Conservation (phyloP, 2,329 filamentous ascomycete species). For the Fusarium albosuccineum region DNA sequence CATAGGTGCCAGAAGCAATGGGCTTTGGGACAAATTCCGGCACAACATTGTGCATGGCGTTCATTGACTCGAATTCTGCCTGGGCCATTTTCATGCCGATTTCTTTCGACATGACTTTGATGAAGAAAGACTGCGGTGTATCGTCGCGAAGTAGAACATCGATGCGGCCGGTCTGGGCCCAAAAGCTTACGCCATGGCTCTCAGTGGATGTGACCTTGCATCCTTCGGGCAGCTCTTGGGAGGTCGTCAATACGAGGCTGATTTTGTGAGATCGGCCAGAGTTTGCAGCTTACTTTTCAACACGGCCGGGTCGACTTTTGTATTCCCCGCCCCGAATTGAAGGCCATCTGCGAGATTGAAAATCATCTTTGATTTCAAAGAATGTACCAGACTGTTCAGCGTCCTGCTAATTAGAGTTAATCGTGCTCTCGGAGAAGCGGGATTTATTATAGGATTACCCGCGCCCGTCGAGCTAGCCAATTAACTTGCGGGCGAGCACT, state of each 20-base stretch:
- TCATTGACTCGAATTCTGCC: conserved; percentile 27
- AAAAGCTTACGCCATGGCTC: conserved; percentile 52
- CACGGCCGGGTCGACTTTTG: conserved; percentile 14
- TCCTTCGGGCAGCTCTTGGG: conserved; percentile 49
- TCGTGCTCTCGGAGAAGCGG: background rate
- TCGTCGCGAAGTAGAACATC: conserved; percentile 46
- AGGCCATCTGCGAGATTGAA: conserved; percentile 34
- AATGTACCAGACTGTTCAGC: background rate
- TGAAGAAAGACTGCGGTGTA: conserved; percentile 47
- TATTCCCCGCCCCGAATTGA: conserved; percentile 21
- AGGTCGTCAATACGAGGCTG: conserved; percentile 12
- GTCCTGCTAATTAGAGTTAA: background rate
- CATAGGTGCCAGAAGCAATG: conserved; percentile 24
- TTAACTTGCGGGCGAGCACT: background rate
- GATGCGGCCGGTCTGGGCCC: conserved; percentile 51
- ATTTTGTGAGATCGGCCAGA: background rate
- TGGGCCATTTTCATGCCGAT: conserved; percentile 16
- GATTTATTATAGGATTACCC: conserved; percentile 2
- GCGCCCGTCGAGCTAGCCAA: background rate
- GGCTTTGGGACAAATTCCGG: conserved; percentile 28
- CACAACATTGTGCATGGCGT: conserved; percentile 1
- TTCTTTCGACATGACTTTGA: conserved; percentile 38
- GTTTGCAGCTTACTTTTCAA: conserved; percentile 22
- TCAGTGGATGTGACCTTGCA: conserved; percentile 49
- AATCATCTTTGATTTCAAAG: conserved; percentile 37